Base-by-base conservation (phyloP, 2,329 filamentous ascomycete genomes). In the Aspergillus carbonarius region DNA sequence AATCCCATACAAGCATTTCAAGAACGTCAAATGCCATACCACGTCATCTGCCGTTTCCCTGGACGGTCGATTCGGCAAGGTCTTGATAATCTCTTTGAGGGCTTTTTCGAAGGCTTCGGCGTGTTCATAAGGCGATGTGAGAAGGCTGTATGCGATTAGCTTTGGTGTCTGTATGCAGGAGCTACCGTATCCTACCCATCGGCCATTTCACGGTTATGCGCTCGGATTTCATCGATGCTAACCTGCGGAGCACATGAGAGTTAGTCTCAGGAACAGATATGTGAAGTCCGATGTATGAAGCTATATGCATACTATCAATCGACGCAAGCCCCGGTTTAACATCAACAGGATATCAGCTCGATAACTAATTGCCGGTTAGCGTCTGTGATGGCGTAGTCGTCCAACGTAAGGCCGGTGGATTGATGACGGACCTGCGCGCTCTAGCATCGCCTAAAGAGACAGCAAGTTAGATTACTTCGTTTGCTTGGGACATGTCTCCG, bases 91-190 rank as follows among this genome's bases (percentile, higher is more conserved):
- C 63, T 95, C 88, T 72, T 95, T 96, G 61, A 99, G 84, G 1
- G 93, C 95, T 66, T 87, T 84, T 73, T 99, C 91, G 78, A 99
- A 98, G 55, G 93, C 92, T 62, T 92, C 82, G 2, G 87, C 86
- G 72, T 88, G 96, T 70, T 96, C 92, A 78, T 97, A 98, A 1
- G 95, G 95, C 55, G 89, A 84, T 66, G 89, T 87, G 46, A 99
- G 85, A 37, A 99, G 83, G 52, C 76, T 78, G 25, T 34, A 25
- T n/a, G 3, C n/a, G 13, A 42, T 72, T 40, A 72, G 67, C 39
- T 32, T n/a, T 13, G 10, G 13, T 37, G 5, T n/a, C 12, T 13
- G 40, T 23, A 23, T 20, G 34, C 17, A n/a, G 27, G 20, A 37
- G 27, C 7, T 46, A 27, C 6, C 50, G 4, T 13, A 25, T 54